phyloP scores from a whole-genome alignment of 2,329 filamentous ascomycete genomes.

The Pseudocercospora musae region DNA sequence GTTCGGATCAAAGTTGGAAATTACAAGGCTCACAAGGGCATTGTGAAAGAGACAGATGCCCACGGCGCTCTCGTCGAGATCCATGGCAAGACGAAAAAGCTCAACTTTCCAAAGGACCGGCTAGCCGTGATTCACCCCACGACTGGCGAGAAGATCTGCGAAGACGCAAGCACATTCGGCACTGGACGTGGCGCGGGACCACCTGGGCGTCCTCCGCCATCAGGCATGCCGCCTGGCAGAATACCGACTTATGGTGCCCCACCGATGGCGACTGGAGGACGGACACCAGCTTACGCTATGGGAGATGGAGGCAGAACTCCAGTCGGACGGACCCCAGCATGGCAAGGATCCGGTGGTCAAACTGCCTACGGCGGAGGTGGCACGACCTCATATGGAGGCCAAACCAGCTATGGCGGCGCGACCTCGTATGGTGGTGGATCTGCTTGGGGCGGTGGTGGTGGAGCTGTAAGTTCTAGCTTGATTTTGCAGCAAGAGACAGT shows the following conservation, averaged over 20 bases:
- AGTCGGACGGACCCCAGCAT: constrained; percentile 52
- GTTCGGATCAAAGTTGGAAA: constrained; percentile 83
- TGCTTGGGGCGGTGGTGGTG: constrained; percentile 27
- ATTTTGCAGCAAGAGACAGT: constrained; percentile 69
- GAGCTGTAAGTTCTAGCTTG: constrained; percentile 45
- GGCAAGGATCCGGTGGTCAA: constrained; percentile 39
- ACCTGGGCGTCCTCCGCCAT: constrained; percentile 18
- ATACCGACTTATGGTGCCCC: constrained; percentile 51
- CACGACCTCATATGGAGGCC: constrained; percentile 45
- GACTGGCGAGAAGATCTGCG: constrained; percentile 75
- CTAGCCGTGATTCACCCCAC: constrained; percentile 79
- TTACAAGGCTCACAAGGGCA: constrained; percentile 89
- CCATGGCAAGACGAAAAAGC: constrained; percentile 88
- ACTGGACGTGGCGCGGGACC: constrained; percentile 17
- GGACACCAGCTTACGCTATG: constrained; percentile 62
- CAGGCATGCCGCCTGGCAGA: constrained; percentile 62
- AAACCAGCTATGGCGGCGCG: constrained; percentile 63
- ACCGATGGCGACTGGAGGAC: constrained; percentile 57
- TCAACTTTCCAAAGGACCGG: constrained; percentile 76
- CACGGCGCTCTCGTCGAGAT: constrained; percentile 83
- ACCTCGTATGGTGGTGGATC: constrained; percentile 52
- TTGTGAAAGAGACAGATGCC: constrained; percentile 92
- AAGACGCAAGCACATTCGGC: constrained; percentile 41
- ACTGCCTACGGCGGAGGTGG: constrained; percentile 50
- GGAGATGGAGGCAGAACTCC: constrained; percentile 55